Base-by-base conservation (phyloP, 2,329 filamentous ascomycete genomes). In the Penicillium sp. region DNA sequence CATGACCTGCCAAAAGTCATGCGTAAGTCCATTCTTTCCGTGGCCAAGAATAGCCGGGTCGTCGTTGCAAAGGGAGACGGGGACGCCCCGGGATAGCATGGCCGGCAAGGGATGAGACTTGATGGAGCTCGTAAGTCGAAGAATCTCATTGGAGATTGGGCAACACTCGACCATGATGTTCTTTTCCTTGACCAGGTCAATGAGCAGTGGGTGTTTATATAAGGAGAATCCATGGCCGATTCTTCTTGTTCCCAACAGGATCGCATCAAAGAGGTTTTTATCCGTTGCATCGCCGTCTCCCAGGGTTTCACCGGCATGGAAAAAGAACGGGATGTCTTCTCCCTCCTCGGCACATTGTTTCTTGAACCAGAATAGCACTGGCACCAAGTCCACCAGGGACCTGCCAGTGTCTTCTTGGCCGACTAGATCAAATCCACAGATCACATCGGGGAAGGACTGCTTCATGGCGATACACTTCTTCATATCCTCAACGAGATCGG, bases 1-100 rank as follows among this genome's bases (percentile, higher is more conserved):
- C 21, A 97, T 78, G 1, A 90, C 89, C 74, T 96, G 91, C 91
- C 91, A 97, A 75, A 96, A 96, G 76, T 97, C 92, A 74, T 96
- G 90, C 1, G 90, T 93, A 82, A 95, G 87, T 37, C 91, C 91
- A 26, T 87, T 89, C 7, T 83, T 85, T 56, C 90, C 90, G 68
- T 96, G 90, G 9, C 93, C 93, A 6, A 96, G 81, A 68, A 97
- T 91, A 1, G 90, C 90, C 1, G 92, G 93, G 70, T 96, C 92
- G 71, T 97, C 93, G 70, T 96, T 96, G 78, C 88, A 91, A 10
- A 99, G 83, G 11, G 88, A 86, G 67, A 92, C 93, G 5, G 90
- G 75, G 1, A 98, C 91, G 26, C 93, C 93, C 44, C 92, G 86
- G 0, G 93, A 88, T 4, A 98, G 81, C 0, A 98, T 82, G 0